These are phyloP conservation scores for Entomortierella parvispora DNA, from an alignment of 192 early-diverging fungal species.

Conservation along the genomic window DNA sequence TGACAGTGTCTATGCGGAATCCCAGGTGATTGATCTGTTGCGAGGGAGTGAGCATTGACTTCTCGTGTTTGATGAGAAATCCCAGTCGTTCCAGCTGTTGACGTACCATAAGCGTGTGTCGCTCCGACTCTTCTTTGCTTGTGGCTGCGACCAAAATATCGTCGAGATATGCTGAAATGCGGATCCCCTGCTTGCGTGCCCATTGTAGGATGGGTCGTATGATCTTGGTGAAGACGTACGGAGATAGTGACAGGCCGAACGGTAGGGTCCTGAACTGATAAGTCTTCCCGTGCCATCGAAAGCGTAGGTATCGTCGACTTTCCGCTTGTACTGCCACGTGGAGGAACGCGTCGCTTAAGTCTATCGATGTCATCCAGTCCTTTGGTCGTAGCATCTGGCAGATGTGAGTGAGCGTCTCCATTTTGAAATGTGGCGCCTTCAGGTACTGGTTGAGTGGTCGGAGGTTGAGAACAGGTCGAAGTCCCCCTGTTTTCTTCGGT, in stretches of 20 bases:
- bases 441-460: too few relatives aligned
- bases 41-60: conserved; percentile 7
- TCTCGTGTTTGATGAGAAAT: conserved; percentile 3
- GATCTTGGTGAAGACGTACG: too few relatives aligned
- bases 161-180: conserved; percentile 27
- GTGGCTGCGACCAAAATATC: conserved; percentile 9
- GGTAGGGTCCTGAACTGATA: too few relatives aligned
- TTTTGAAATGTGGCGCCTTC: too few relatives aligned
- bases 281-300: too few relatives aligned
- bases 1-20: too few relatives aligned
- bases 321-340: neutral
- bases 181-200: conserved; percentile 15
- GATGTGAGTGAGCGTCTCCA: too few relatives aligned
- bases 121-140: neutral
- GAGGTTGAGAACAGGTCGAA: too few relatives aligned
- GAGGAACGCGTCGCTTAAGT: conserved; percentile 10
- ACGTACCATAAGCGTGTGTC: neutral
- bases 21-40: neutral
- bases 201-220: conserved; percentile 21
- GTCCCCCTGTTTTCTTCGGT: too few relatives aligned
- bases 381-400: neutral
- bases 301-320: neutral
- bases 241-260: too few relatives aligned
- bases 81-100: neutral
- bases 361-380: neutral